Evolutionary conservation across 2,329 filamentous ascomycete species (phyloP).

Genomic region (Biscogniauxia mediterranea): DNA sequence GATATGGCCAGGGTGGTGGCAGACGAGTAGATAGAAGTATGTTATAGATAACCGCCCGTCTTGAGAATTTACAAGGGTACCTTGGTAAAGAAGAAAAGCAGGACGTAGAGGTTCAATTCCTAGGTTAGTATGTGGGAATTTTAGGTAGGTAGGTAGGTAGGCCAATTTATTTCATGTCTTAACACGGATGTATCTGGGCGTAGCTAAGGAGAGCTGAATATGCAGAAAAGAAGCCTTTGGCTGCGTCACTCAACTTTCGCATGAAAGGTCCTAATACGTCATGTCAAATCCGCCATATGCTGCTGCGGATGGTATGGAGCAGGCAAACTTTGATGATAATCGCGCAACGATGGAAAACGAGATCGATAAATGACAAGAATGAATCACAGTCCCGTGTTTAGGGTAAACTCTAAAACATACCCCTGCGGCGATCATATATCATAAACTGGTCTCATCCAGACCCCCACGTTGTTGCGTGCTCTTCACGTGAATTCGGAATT

Average conservation of each 20-base stretch:
- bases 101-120: neutral
- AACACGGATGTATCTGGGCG: neutral
- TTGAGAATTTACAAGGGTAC: neutral
- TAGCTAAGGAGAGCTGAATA: neutral
- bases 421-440: neutral
- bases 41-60: neutral
- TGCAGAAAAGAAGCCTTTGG: neutral
- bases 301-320: neutral
- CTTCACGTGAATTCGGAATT: neutral
- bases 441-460: neutral
- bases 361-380: neutral
- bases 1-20: neutral
- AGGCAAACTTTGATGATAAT: neutral
- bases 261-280: neutral
- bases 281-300: neutral
- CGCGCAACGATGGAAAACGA: neutral
- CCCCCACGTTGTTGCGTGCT: neutral
- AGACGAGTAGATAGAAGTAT: neutral
- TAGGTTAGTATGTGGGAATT: too few relatives aligned
- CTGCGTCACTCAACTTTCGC: neutral
- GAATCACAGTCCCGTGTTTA: neutral
- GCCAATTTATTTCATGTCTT: neutral
- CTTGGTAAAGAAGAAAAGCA: neutral
- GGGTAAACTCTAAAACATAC: neutral
- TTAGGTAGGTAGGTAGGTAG: too few relatives aligned